These are phyloP conservation scores for Haberlea rhodopensis DNA, from an alignment of 257 asterid species.

Conservation along the genomic window DNA sequence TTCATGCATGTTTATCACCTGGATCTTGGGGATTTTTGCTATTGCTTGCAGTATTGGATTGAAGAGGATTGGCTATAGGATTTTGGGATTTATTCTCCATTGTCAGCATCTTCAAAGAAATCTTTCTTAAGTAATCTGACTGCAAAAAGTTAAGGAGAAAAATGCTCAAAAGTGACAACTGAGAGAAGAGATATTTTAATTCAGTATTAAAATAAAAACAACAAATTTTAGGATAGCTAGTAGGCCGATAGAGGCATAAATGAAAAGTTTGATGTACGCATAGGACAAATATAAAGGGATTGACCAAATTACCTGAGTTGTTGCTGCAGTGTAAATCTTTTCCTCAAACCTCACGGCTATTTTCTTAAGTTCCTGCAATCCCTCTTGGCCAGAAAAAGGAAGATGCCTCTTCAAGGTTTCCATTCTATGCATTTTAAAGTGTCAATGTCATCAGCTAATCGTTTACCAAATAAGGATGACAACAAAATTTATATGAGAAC, in stretches of 20 bases:
- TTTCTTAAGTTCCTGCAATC: conserved; percentile 75
- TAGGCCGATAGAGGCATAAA: neutral
- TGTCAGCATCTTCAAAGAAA: conserved; percentile 80
- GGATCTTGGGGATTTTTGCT: conserved; percentile 59
- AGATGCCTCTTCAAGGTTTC: conserved; percentile 87
- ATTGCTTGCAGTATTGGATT: conserved; percentile 47
- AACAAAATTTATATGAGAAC: neutral
- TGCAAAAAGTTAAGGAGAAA: conserved; percentile 32
- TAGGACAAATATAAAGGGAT: conserved; percentile 15
- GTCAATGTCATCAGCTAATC: conserved; percentile 13
- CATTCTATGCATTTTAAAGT: conserved; percentile 51
- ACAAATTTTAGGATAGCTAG: conserved; percentile 11
- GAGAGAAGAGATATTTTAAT: neutral
- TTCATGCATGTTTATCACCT: conserved; percentile 41
- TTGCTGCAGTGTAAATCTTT: conserved; percentile 70
- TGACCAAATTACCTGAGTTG: conserved; percentile 57
- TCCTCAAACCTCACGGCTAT: conserved; percentile 88
- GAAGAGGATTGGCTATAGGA: conserved; percentile 50
- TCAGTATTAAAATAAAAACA: neutral
- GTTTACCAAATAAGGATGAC: conserved; percentile 7
- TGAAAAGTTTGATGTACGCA: conserved; percentile 6
- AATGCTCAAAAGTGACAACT: neutral
- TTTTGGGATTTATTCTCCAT: conserved; percentile 77
- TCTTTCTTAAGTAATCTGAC: conserved; percentile 81
- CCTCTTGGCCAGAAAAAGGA: conserved; percentile 80